A percentile compares a stretch with the other conserved stretches of the same genome.
Conservation (phyloP, 106 monocot genomes). For the Dendrobium officinale region DNA sequence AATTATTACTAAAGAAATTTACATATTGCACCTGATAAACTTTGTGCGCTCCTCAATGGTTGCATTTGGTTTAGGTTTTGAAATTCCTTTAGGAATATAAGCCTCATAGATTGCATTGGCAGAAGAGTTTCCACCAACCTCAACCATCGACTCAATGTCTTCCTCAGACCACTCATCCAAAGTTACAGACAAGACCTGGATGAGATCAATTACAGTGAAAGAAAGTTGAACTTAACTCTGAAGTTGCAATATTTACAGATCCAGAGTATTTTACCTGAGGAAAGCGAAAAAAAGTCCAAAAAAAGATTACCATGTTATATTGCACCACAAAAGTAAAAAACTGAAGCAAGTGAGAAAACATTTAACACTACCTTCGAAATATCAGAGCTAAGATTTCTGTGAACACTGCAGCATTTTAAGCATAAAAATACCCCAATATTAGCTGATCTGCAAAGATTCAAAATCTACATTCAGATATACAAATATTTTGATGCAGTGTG, state of each 20-base stretch:
- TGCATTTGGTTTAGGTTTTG: slow-evolving; percentile 51
- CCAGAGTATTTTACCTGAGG: not conserved
- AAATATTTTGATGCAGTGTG: not conserved
- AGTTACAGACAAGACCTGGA: slow-evolving; percentile 73
- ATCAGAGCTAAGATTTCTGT: slow-evolving; percentile 70
- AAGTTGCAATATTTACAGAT: not conserved
- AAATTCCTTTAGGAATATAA: slow-evolving; percentile 48
- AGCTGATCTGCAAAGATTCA: slow-evolving; percentile 39
- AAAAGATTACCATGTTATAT: not conserved
- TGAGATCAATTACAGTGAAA: not conserved
- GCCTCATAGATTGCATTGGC: slow-evolving; percentile 85
- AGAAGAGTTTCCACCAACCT: slow-evolving; percentile 71
- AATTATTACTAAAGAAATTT: not conserved
- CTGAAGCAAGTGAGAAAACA: not conserved
- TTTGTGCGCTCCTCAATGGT: slow-evolving; percentile 39
- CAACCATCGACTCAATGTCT: slow-evolving; percentile 63
- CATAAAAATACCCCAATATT: slow-evolving; percentile 87
- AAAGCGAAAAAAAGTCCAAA: not conserved
- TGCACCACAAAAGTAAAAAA: not conserved
- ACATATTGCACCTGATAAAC: slow-evolving; percentile 53
- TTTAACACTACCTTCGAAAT: slow-evolving; percentile 56
- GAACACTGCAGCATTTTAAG: slow-evolving; percentile 64
- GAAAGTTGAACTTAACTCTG: not conserved
- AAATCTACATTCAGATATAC: not conserved
- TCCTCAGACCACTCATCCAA: slow-evolving; percentile 78